Base-by-base conservation (phyloP, 768 basidiomycete species). In the Coprinopsis cinerea region DNA sequence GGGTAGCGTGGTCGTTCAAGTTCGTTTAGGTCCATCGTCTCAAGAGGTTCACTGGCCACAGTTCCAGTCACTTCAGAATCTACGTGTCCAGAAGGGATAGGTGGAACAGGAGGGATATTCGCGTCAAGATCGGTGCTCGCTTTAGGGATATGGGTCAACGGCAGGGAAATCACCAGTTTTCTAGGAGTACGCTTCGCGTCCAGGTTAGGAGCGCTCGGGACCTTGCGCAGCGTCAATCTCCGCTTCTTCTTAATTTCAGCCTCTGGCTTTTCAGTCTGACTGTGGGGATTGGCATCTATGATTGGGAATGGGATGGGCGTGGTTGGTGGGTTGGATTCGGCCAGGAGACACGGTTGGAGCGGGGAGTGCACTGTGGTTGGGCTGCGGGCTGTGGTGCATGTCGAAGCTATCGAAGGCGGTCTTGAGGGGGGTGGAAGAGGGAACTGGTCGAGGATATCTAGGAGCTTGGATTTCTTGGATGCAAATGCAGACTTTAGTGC, bases 391-490 rank as follows among this genome's bases (percentile, higher is more conserved):
- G 15, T 32, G 9, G 37, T 20, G 37, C 6, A 17, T 10, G 37
- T 14, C 7, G 37, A 39, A 10, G 37, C 13, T 10, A 13, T 18
- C 6, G 37, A 39, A 20, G 37, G 17, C 9, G 37, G 30, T 7
- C 30, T 7, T 27, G 48, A n/a, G n/a, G n/a, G n/a, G n/a, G n/a
- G 49, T 4, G 49, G 49, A 1, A 51, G 35, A 23, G 49, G 49
- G 23, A 51, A 51, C 25, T 51, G 49, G 25, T 37, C 24, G 23
- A 51, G 26, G 14, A 51, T 24, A 26, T 51, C 49, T 14, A 51
- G 42, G 2, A 51, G 44, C 30, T 44, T 44, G 32, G 14, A 22
- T 24, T 37, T 32, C 49, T 2, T 24, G 30, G 22, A 24, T 35
- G 20, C 42, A 2, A 9, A 24, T 27, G 14, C 24, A 27, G 26